These are phyloP conservation scores for Suhomyces sp. DNA, from an alignment of 805 yeast genomes.

Conservation along the genomic window DNA sequence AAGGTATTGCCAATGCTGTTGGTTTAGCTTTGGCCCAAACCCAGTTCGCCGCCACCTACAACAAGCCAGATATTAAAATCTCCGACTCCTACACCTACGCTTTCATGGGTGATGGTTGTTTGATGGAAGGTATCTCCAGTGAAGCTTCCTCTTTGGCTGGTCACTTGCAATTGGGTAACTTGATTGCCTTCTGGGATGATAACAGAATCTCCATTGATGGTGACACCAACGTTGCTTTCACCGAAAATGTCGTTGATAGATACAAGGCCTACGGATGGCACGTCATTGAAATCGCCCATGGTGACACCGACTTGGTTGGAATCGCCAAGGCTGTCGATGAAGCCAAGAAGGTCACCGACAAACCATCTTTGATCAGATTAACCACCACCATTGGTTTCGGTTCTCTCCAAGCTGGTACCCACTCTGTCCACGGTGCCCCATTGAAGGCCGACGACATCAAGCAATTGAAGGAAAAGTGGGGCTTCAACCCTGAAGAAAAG, in stretches of 20 bases:
- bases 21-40: slow-evolving; percentile 95
- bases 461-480: slow-evolving; percentile 79
- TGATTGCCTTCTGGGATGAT: slow-evolving; percentile 95
- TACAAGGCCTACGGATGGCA: slow-evolving; percentile 96
- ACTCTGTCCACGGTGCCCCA: slow-evolving; percentile 94
- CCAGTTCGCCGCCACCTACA: slow-evolving; percentile 87
- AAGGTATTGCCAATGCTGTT: slow-evolving; percentile 94
- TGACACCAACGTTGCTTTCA: slow-evolving; percentile 81
- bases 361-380: slow-evolving; percentile 88
- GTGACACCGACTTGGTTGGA: slow-evolving; percentile 73
- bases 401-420: slow-evolving; percentile 79
- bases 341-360: slow-evolving; percentile 73
- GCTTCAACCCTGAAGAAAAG: slow-evolving; percentile 81
- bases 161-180: slow-evolving; percentile 87
- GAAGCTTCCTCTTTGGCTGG: slow-evolving; percentile 96
- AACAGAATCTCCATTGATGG: slow-evolving; percentile 97
- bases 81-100: slow-evolving; percentile 74
- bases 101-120: slow-evolving; percentile 95
- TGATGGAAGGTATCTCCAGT: slow-evolving; percentile 95
- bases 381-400: slow-evolving; percentile 94
- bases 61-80: slow-evolving; percentile 76
- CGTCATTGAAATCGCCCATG: slow-evolving; percentile 70
- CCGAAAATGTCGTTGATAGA: slow-evolving; percentile 85
- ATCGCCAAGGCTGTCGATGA: slow-evolving; percentile 71
- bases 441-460: slow-evolving; percentile 88